Conservation (phyloP, 2,329 filamentous ascomycete species). For the Sclerotinia trifoliorum region DNA sequence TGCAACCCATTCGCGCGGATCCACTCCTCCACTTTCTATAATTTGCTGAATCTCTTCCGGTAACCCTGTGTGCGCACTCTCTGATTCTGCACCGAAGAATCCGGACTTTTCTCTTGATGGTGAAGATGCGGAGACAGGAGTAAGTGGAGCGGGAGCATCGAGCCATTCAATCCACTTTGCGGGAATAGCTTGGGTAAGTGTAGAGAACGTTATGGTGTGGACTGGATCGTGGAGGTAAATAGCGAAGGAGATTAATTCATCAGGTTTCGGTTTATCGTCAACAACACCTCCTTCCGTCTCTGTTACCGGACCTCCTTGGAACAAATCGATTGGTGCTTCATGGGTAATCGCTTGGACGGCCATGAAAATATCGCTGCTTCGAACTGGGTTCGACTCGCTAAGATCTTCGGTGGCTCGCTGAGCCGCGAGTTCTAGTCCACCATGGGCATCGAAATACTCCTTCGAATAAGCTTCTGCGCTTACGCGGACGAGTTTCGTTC, state of each 20-base stretch:
- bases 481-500: constrained; percentile 86
- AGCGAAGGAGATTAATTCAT: constrained; percentile 69
- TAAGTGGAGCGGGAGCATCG: constrained; percentile 65
- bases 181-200: constrained; percentile 80
- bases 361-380: constrained; percentile 92
- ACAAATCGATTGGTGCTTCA: constrained; percentile 63
- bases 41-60: constrained; percentile 88
- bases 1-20: constrained; percentile 93
- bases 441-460: constrained; percentile 77
- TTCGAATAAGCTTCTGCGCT: constrained; percentile 83
- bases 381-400: constrained; percentile 82
- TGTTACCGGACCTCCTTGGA: constrained; percentile 59
- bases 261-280: constrained; percentile 50
- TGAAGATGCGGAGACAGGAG: constrained; percentile 45
- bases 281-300: constrained; percentile 54
- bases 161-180: constrained; percentile 89
- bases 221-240: constrained; percentile 83
- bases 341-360: constrained; percentile 84
- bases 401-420: constrained; percentile 75
- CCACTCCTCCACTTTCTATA: constrained; percentile 70
- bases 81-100: constrained; percentile 43
- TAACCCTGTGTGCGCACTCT: constrained; percentile 48
- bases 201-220: constrained; percentile 83
- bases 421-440: constrained; percentile 78
- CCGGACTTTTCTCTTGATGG: constrained; percentile 34